These are phyloP conservation scores for Skeletonema potamos DNA, from an alignment of 108 stramenopile species.

Conservation along the genomic window DNA sequence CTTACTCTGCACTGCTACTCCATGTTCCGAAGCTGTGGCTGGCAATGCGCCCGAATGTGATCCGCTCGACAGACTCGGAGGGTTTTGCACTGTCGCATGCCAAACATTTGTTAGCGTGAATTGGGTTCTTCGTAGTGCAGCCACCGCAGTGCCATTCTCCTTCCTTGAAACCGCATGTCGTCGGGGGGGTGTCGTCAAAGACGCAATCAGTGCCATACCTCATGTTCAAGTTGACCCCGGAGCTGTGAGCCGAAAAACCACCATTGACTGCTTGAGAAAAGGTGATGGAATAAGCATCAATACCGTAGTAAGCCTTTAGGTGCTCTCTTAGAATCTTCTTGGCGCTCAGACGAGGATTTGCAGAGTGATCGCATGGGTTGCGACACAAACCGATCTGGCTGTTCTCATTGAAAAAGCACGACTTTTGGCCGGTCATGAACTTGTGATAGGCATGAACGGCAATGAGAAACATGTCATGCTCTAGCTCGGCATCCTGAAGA, in stretches of 20 bases:
- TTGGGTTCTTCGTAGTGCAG: neutral
- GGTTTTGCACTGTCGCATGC: neutral
- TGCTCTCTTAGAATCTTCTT: neutral
- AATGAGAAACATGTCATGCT: conserved; percentile 12
- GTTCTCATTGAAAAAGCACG: neutral
- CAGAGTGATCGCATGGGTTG: neutral
- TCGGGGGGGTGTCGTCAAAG: neutral
- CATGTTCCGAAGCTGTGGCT: neutral
- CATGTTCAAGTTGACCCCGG: neutral
- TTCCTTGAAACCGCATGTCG: neutral
- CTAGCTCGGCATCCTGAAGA: neutral
- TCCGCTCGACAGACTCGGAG: neutral
- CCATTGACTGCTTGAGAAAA: neutral
- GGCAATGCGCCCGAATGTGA: neutral
- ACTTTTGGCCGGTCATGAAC: conserved; percentile 1
- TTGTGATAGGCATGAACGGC: conserved; percentile 10
- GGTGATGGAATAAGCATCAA: neutral
- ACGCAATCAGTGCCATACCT: neutral
- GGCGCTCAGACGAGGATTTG: neutral
- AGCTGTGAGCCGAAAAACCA: neutral
- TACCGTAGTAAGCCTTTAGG: conserved; percentile 4
- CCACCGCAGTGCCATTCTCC: neutral
- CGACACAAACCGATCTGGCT: conserved; percentile 2
- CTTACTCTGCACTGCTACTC: too few relatives aligned
- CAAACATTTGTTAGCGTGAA: neutral